Percentiles rank a stretch among this genome's conserved stretches.
phyloP scores from a whole-genome alignment of 345 rosid genomes.

The Crucihimalaya himalaica region DNA sequence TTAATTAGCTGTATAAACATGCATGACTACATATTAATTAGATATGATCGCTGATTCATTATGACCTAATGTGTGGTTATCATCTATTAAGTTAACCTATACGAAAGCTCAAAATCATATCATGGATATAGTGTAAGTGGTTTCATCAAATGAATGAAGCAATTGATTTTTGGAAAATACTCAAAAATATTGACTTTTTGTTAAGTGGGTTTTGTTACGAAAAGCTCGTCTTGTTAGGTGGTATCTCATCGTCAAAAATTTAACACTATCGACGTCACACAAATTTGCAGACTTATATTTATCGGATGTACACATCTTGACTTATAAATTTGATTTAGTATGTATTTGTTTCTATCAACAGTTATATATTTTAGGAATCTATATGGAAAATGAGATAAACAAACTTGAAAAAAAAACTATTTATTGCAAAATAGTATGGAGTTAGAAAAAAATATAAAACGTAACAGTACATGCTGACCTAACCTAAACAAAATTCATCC shows the following conservation, averaged over 20 bases:
- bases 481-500: neutral
- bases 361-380: too few relatives aligned
- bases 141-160: neutral
- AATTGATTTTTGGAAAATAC: neutral
- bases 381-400: neutral
- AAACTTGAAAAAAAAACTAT: neutral
- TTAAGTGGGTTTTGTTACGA: neutral
- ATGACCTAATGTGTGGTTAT: neutral
- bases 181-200: neutral
- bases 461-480: too few relatives aligned
- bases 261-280: neutral
- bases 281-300: neutral
- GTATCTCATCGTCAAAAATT: neutral
- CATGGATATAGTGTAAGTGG: neutral
- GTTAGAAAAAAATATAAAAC: neutral
- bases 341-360: neutral
- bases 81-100: neutral
- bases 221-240: neutral
- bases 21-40: neutral
- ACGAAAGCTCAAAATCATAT: constrained; percentile 15
- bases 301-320: neutral
- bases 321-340: too few relatives aligned
- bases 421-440: neutral
- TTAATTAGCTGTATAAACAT: neutral
- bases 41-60: constrained; percentile 6